Percentiles rank a stretch among this genome's conserved stretches.
phyloP scores from a whole-genome alignment of 768 basidiomycete genomes.

The Suillus tomentosus region DNA sequence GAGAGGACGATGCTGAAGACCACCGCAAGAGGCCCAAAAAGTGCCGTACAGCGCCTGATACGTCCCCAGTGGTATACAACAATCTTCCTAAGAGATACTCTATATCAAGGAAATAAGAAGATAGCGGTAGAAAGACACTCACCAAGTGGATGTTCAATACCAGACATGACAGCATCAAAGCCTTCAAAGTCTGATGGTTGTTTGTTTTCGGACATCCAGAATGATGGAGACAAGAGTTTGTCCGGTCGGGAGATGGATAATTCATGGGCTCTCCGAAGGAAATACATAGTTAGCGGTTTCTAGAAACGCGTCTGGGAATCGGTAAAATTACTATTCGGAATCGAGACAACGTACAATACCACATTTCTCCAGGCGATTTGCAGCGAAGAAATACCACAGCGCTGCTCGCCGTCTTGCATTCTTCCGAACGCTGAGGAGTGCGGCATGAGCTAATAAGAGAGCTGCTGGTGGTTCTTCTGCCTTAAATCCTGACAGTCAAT shows the following conservation, averaged over 20 bases:
- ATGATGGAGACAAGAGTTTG: slow-evolving; percentile 75
- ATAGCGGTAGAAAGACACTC: slow-evolving; percentile 15
- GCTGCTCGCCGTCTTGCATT: slow-evolving; percentile 63
- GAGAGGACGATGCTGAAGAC: slow-evolving; percentile 29
- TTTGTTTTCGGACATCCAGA: slow-evolving; percentile 73
- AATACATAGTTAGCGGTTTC: slow-evolving; percentile 87
- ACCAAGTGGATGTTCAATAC: slow-evolving; percentile 83
- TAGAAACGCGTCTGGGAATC: slow-evolving; percentile 30
- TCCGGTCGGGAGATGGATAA: slow-evolving; percentile 52
- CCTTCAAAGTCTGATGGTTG: slow-evolving; percentile 40
- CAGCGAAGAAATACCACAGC: slow-evolving; percentile 78
- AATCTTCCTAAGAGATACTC: slow-evolving; percentile 62
- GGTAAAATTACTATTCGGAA: slow-evolving; percentile 12
- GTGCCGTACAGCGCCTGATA: slow-evolving; percentile 70
- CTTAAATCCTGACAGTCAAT: slow-evolving; percentile 45
- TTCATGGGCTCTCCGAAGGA: slow-evolving; percentile 70
- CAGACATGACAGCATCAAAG: slow-evolving; percentile 66
- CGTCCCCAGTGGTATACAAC: slow-evolving; percentile 88
- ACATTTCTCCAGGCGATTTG: slow-evolving; percentile 77
- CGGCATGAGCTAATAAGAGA: slow-evolving; percentile 80
- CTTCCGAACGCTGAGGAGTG: slow-evolving; percentile 64
- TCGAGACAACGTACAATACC: slow-evolving; percentile 65
- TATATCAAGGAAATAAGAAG: slow-evolving; percentile 14
- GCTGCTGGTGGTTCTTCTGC: slow-evolving; percentile 82
- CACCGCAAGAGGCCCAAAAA: slow-evolving; percentile 75